Evolutionary conservation across 129 eudicot genomes (phyloP), one percentile per base, ranked within the genome.

Genomic region (Silybum marianum): DNA sequence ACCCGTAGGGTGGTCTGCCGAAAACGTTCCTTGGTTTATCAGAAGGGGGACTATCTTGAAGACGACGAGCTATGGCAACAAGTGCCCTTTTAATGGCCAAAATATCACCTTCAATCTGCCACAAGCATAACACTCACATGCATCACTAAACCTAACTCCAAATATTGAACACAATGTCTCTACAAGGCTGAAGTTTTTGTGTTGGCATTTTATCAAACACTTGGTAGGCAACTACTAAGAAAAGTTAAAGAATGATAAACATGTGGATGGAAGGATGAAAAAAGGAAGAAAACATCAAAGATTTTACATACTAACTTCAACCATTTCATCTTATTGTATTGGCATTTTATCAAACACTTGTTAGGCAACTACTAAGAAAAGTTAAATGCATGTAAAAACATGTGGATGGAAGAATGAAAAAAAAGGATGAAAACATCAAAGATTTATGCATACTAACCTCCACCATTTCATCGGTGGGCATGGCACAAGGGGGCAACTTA

Each of bases 51-150:
- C 90, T 78, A 78, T 91, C 93, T 90, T 93, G 98, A 81, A 93
- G 87, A 65, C 89, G 73, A 32, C 90, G 69, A 77, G 89, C 42
- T 22, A 93, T 87, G 0, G 87, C 91, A 79, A 93, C 62, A 74
- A 93, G 97, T 51, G 95, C 98, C 86, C 83, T 91, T 77, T 88
- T 93, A 66, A 91, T 86, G 21, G 90, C 89, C 71, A 86, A 8
- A 74, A 85, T 39, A 72, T 81, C 86, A 23, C 98, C 98, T 75
- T 90, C 93, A 73, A 93, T 88, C 98, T 93, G 91, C 75, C 69
- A 60, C 28, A 79, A 16, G 14, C 19, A 36, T 23, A 42, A 21
- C n/a, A 16, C 6, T 14, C 10, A 58, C 36, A 76, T 10, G 14
- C 48, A 66, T 39, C 32, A 81, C 32, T 3, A 73, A 63, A 26